Base-by-base conservation (phyloP, 345 rosid species). In the Euphorbia pulcherrima region DNA sequence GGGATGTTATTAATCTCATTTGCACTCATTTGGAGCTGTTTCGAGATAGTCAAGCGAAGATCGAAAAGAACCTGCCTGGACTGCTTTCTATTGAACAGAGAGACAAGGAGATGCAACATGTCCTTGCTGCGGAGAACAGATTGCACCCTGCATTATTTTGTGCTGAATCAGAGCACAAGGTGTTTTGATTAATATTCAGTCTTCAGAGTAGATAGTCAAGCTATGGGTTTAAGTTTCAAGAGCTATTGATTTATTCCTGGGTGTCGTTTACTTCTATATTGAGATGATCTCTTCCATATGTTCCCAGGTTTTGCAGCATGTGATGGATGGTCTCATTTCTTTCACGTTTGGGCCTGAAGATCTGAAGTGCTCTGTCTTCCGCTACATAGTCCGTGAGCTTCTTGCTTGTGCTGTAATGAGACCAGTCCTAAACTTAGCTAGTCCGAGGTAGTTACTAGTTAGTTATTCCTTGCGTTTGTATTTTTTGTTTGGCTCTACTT, bases 131-230 rank as follows among this genome's bases (percentile, higher is more conserved):
- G 1, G 90, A 89, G 72, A 82, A 86, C 79, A 92, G 87, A 83
- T 84, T 95, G 83, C 99, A 90, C 75, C 99, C 97, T 65, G 99
- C 97, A 70, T 78, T 95, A 68, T 95, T 88, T 81, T 95, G 96
- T 67, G 70, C 85, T 74, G 94, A 87, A 71, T 91, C 97, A 23
- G 97, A 92, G 84, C 97, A 95, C 76, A 92, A 88, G 99, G 99
- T 95, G 71, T 35, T 55, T 57, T 69, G 54, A 33, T 40, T 73
- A 65, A 29, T 74, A 65, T 69, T 68, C 73, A 69, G 24, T 72
- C 28, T 24, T 13, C 55, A 20, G 40, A 10, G 60, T 67, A 35
- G 56, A 35, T 23, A 3, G 24, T 18, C 28, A 40, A 67, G 41
- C 11, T 54, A 55, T 73, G 58, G 17, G 26, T 24, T 17, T 66